phyloP scores from a whole-genome alignment of 129 eudicot species.

The Scalesia atractyloides region DNA sequence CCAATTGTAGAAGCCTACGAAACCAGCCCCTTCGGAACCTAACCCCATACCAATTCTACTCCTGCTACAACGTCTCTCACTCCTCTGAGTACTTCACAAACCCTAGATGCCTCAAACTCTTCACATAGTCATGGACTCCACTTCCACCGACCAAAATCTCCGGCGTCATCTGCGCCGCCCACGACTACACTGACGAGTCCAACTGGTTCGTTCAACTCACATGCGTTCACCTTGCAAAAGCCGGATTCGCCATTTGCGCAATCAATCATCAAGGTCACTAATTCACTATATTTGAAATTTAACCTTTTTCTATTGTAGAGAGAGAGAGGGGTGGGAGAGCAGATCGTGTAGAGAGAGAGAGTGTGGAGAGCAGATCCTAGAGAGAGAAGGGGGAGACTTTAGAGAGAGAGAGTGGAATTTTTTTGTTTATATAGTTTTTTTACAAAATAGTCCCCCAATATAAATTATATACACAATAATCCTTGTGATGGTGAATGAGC shows the following conservation, averaged over 20 bases:
- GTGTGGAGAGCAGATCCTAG: too few species aligned
- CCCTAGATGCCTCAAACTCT: conserved; percentile 71
- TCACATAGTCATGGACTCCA: conserved; percentile 96
- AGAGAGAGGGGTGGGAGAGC: too few species aligned
- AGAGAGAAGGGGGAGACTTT: too few species aligned
- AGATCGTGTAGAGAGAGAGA: too few species aligned
- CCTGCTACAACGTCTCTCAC: conserved; percentile 66
- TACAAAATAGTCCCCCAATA: too few species aligned
- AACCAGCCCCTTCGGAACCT: conserved; percentile 71
- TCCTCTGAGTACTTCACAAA: conserved; percentile 61
- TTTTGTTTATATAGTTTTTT: too few species aligned
- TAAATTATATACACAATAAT: too few species aligned
- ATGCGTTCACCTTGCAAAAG: conserved; percentile 70
- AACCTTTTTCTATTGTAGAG: too few species aligned
- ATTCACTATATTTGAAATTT: too few species aligned
- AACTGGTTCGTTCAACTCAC: conserved; percentile 90
- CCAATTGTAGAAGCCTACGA: conserved; percentile 81
- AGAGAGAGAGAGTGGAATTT: too few species aligned
- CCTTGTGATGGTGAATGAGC: too few species aligned
- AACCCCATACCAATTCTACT: conserved; percentile 63
- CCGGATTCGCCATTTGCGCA: conserved; percentile 89
- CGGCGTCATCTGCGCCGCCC: conserved; percentile 71
- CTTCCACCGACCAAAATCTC: conserved; percentile 42
- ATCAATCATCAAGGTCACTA: conserved; percentile 99
- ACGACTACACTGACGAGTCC: conserved; percentile 94